Conservation (phyloP, 1,139 yeast genomes). For the Geotrichum candidum region DNA sequence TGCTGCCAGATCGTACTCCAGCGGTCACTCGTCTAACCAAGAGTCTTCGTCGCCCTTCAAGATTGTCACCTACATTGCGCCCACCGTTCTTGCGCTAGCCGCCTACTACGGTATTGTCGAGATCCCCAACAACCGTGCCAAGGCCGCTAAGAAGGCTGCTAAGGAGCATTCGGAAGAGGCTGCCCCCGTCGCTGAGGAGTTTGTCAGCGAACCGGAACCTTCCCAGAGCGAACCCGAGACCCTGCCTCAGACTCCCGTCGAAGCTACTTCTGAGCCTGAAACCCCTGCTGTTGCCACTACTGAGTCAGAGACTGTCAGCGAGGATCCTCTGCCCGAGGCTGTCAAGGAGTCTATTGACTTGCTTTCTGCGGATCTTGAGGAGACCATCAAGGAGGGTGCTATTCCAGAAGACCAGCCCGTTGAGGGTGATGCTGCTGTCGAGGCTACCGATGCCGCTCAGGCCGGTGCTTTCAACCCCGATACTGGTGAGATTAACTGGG, state of each 20-base stretch:
- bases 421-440: constrained; percentile 11
- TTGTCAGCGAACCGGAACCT: background rate
- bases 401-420: constrained; percentile 1
- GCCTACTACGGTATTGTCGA: constrained; percentile 11
- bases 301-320: background rate
- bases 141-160: constrained; percentile 10
- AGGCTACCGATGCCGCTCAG: constrained; percentile 17
- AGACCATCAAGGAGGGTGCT: constrained; percentile 10
- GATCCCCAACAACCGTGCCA: constrained; percentile 4
- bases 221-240: background rate
- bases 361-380: constrained; percentile 6
- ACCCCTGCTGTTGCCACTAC: background rate
- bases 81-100: constrained; percentile 10
- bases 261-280: background rate
- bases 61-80: constrained; percentile 8
- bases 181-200: background rate
- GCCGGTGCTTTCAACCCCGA: constrained; percentile 78
- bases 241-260: background rate
- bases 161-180: constrained; percentile 3
- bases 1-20: constrained; percentile 9
- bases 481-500: constrained; percentile 99
- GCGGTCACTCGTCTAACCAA: background rate
- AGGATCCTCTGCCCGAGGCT: background rate
- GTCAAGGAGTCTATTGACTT: constrained; percentile 5
- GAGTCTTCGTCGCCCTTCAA: background rate